Percentiles rank a stretch among this genome's conserved stretches.
Evolutionary conservation across 2,329 filamentous ascomycete genomes (phyloP).

Genomic region (Cytospora leucostoma): DNA sequence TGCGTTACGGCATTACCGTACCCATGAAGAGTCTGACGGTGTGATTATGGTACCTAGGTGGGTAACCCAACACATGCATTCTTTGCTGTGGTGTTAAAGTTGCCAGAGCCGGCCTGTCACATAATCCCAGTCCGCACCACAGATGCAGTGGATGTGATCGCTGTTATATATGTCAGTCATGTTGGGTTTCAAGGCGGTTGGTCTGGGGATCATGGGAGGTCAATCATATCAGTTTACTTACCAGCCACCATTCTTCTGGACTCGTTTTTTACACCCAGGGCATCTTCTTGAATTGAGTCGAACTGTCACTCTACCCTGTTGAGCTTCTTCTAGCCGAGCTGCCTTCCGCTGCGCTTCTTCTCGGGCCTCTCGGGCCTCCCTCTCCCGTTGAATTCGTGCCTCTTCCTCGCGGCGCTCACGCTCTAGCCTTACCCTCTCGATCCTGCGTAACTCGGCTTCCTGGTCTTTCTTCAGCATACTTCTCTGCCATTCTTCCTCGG

Average conservation of each 20-base stretch:
- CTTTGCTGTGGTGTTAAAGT: too few species aligned
- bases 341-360: not conserved
- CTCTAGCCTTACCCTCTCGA: not conserved
- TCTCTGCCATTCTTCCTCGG: not conserved
- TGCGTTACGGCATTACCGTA: conserved; percentile 8
- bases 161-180: not conserved
- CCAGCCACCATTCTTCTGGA: not conserved
- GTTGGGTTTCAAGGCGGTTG: not conserved
- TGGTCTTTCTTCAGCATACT: not conserved
- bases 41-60: not conserved
- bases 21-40: conserved; percentile 12
- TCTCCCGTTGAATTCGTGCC: not conserved
- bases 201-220: not conserved
- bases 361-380: not conserved
- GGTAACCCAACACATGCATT: not conserved
- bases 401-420: not conserved
- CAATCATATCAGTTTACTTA: not conserved
- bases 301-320: not conserved
- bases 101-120: not conserved
- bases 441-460: not conserved
- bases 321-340: not conserved
- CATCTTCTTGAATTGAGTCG: not conserved
- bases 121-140: not conserved
- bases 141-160: not conserved
- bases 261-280: not conserved